Evolutionary conservation across 139 green algal genomes (phyloP).

Genomic region (Dunaliella sp.): DNA sequence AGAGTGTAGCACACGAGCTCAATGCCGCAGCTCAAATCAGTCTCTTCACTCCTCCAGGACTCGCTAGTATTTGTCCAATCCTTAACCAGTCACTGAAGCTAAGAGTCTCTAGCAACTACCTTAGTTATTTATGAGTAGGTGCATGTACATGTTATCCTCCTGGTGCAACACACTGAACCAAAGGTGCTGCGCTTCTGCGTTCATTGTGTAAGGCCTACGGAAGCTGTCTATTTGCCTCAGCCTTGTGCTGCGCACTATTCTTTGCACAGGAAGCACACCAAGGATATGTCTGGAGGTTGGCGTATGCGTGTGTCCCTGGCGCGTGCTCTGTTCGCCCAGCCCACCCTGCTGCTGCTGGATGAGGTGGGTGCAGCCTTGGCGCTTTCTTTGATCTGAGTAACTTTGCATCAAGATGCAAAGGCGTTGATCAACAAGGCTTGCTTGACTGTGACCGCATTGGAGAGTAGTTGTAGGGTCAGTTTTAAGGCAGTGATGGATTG

Average conservation of each 20-base stretch:
- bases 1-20: neutral
- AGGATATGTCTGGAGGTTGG: slow-evolving; percentile 95
- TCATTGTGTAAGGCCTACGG: neutral
- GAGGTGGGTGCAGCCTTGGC: neutral
- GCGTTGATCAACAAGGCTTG: too few species aligned
- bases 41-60: neutral
- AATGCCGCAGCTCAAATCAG: neutral
- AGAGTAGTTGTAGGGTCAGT: neutral
- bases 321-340: slow-evolving; percentile 87
- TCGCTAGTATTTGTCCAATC: too few species aligned
- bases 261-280: slow-evolving; percentile 45
- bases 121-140: too few species aligned
- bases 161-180: slow-evolving; percentile 58
- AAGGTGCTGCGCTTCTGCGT: slow-evolving; percentile 91
- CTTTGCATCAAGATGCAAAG: neutral
- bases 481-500: neutral
- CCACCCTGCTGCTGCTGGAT: slow-evolving; percentile 83
- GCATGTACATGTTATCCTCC: too few species aligned
- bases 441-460: neutral
- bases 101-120: too few species aligned
- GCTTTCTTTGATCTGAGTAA: neutral
- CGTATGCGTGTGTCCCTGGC: slow-evolving; percentile 95
- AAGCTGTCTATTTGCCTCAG: neutral
- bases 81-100: too few species aligned
- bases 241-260: neutral